Base-by-base conservation (phyloP, 2,329 filamentous ascomycete genomes). In the Apiospora marii region DNA sequence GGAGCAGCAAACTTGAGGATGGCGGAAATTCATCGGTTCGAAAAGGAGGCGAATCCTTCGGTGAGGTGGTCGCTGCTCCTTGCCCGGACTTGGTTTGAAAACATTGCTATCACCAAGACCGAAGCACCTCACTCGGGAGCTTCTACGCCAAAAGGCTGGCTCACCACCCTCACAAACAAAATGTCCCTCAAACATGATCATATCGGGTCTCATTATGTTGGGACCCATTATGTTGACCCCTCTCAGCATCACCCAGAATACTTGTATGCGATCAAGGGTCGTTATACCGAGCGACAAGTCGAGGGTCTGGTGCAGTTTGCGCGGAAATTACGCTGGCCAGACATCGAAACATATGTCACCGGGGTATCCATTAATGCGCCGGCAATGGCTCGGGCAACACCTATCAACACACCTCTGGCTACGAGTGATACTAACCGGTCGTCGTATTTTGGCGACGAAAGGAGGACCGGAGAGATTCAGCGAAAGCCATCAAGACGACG, bases 11-110 rank as follows among this genome's bases (percentile, higher is more conserved):
- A 82, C 67, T 85, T 90, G 71, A 86, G 85, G 73, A 85, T 87
- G n/a, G 84, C 87, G 43, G 88, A 92, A 73, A 84, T 92, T 3
- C 85, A 88, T 67, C 86, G 86, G 64, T 92, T 92, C 73, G 90
- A 92, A 76, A 88, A 89, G 75, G 87, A 88, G 58, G 89, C 90
- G 37, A 92, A 87, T 34, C 79, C 83, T 16, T 87, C 88, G n/a
- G 89, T 92, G 27, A 91, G 89, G 77, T 93, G 91, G 91, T 92
- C 91, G 4, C 81, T 93, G 51, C 83, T 92, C 53, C 84, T 93
- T 44, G 91, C 91, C 22, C 85, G 90, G 37, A 86, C 87, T 61
- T 93, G 91, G 91, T 85, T 93, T n/a, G 89, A 92, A 74, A 92
- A 93, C 73, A 91, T 93, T 43, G 86, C 87, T 12, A 83, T 93